Percentiles rank a stretch among this genome's conserved stretches.
Evolutionary conservation across 768 basidiomycete genomes (phyloP).

Genomic region (Chalciporus sphaerocephalus): DNA sequence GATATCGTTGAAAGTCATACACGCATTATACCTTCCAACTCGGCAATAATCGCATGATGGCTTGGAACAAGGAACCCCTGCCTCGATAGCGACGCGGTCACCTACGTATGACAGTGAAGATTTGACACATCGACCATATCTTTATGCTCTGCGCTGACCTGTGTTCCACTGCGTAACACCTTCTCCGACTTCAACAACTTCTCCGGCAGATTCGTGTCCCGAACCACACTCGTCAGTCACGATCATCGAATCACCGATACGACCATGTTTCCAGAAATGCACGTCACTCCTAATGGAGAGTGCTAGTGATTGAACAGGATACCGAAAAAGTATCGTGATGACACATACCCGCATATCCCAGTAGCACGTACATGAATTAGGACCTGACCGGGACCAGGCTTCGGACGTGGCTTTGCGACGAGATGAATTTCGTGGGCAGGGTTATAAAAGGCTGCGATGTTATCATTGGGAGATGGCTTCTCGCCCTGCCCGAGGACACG

Average conservation of each 20-base stretch:
- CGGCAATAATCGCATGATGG: conserved; percentile 59
- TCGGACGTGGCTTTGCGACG: conserved; percentile 58
- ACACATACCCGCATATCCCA: conserved; percentile 61
- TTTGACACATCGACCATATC: not conserved
- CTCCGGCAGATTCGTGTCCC: conserved; percentile 68
- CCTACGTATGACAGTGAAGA: conserved; percentile 34
- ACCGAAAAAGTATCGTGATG: not conserved
- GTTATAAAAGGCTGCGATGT: conserved; percentile 64
- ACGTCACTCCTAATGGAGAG: conserved; percentile 53
- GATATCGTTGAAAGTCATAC: conserved; percentile 23
- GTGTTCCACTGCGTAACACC: conserved; percentile 64
- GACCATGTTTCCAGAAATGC: conserved; percentile 70
- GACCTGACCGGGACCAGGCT: conserved; percentile 62
- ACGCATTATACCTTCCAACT: conserved; percentile 62
- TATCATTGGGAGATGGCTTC: conserved; percentile 43
- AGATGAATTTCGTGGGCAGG: conserved; percentile 60
- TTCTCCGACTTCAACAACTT: conserved; percentile 59
- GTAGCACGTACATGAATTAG: conserved; percentile 63
- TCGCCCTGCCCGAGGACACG: conserved; percentile 49
- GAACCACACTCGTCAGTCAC: conserved; percentile 70
- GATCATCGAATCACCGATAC: conserved; percentile 66
- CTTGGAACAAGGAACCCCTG: conserved; percentile 63
- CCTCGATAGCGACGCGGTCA: conserved; percentile 66
- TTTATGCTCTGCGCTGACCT: conserved; percentile 32
- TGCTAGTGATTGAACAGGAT: not conserved